phyloP scores from a whole-genome alignment of 2,329 filamentous ascomycete species.

The Fulvia fulva region DNA sequence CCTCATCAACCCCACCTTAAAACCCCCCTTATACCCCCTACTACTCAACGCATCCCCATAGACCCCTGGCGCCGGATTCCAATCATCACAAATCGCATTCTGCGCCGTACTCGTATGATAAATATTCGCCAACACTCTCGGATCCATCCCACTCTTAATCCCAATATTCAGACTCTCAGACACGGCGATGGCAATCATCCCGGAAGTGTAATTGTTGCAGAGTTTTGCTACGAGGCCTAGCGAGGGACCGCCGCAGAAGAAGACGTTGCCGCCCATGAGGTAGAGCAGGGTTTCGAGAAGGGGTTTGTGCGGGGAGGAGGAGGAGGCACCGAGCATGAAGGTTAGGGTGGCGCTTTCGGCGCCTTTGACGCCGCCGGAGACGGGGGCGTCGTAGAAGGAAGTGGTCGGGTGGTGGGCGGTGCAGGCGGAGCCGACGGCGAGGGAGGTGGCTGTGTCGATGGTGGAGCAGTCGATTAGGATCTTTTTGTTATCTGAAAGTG shows the following conservation, averaged over 20 bases:
- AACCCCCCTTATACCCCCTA: conserved; percentile 52
- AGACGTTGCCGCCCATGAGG: conserved; percentile 52
- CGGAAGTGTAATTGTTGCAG: conserved; percentile 59
- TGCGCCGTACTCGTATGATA: conserved; percentile 52
- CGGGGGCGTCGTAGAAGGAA: conserved; percentile 51
- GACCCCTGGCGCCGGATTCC: conserved; percentile 51
- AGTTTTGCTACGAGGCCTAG: conserved; percentile 58
- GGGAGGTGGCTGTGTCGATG: conserved; percentile 52
- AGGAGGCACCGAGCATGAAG: conserved; percentile 53
- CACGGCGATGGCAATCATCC: conserved; percentile 55
- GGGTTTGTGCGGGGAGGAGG: conserved; percentile 43
- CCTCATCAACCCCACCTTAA: conserved; percentile 57
- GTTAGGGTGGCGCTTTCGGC: conserved; percentile 50
- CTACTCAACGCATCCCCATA: conserved; percentile 46
- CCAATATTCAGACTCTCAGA: conserved; percentile 59
- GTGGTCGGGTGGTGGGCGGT: conserved; percentile 37
- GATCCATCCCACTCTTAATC: conserved; percentile 55
- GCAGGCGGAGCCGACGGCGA: conserved; percentile 43
- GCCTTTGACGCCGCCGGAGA: conserved; percentile 52
- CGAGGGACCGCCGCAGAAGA: conserved; percentile 54
- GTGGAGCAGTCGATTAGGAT: conserved; percentile 55
- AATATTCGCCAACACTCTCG: conserved; percentile 50
- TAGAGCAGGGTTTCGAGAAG: conserved; percentile 44
- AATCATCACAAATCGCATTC: conserved; percentile 50
- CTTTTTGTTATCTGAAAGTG: conserved; percentile 38